Evolutionary conservation across 495 filamentous ascomycete species (phyloP).

Genomic region (Friedmanniomyces simplex): DNA sequence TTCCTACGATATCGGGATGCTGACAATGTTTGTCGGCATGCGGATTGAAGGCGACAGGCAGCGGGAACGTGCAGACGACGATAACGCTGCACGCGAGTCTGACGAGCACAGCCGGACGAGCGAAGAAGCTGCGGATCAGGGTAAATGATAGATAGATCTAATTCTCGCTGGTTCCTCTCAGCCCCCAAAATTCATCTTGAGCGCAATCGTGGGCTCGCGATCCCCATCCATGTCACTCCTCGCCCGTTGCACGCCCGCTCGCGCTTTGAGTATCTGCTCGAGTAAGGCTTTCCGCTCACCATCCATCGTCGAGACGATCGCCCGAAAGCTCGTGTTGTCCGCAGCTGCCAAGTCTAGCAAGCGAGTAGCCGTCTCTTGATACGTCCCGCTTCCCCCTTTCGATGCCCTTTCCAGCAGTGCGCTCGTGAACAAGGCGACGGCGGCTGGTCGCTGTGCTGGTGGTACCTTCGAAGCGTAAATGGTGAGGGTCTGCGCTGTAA

Average conservation of each 20-base stretch:
- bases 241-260: slow-evolving; percentile 41
- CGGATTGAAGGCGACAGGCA: not conserved
- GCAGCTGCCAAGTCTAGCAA: slow-evolving; percentile 71
- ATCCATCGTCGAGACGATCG: slow-evolving; percentile 60
- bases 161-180: not conserved
- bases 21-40: slow-evolving; percentile 46
- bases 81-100: not conserved
- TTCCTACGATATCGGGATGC: slow-evolving; percentile 61
- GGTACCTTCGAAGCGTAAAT: slow-evolving; percentile 51
- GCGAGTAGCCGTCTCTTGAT: slow-evolving; percentile 60
- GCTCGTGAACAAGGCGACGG: slow-evolving; percentile 65
- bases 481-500: slow-evolving; percentile 63
- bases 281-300: slow-evolving; percentile 71
- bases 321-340: slow-evolving; percentile 63
- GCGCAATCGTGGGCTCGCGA: slow-evolving; percentile 71
- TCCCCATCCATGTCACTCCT: slow-evolving; percentile 36
- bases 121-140: too few relatives aligned
- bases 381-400: slow-evolving; percentile 38
- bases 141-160: not conserved
- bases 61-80: not conserved
- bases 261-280: slow-evolving; percentile 49
- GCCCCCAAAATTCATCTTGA: slow-evolving; percentile 77
- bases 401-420: slow-evolving; percentile 64
- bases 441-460: slow-evolving; percentile 42
- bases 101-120: not conserved